Percentiles rank a stretch among this genome's conserved stretches.
Conservation (phyloP, 345 rosid genomes). For the Gossypium bickii region DNA sequence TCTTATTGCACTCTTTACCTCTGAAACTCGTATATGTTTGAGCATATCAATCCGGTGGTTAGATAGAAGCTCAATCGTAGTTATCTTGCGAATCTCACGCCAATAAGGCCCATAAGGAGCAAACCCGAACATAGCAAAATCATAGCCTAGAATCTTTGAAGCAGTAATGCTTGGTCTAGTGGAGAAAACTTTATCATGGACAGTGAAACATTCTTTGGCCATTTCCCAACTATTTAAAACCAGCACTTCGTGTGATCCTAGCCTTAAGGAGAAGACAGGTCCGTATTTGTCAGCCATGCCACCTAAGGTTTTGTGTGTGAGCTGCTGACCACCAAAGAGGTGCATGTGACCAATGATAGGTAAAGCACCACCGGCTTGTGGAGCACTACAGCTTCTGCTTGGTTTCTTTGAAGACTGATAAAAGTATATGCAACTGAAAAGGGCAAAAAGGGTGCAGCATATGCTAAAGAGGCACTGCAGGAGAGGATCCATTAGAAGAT, state of each 20-base stretch:
- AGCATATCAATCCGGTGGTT: slow-evolving; percentile 29
- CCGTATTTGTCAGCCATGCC: slow-evolving; percentile 37
- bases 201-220: slow-evolving; percentile 29
- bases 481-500: no score
- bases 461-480: neutral
- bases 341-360: slow-evolving; percentile 42
- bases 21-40: slow-evolving; percentile 23
- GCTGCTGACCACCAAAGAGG: slow-evolving; percentile 21
- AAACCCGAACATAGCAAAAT: slow-evolving; percentile 38
- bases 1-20: slow-evolving; percentile 17
- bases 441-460: neutral
- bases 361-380: slow-evolving; percentile 29
- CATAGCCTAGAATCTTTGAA: slow-evolving; percentile 28
- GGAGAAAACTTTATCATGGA: slow-evolving; percentile 30
- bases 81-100: slow-evolving; percentile 37
- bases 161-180: slow-evolving; percentile 24
- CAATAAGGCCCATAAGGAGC: slow-evolving; percentile 40
- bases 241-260: slow-evolving; percentile 27
- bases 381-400: slow-evolving; percentile 11
- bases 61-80: slow-evolving; percentile 29
- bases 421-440: slow-evolving; percentile 14
- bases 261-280: slow-evolving; percentile 24
- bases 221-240: slow-evolving; percentile 30
- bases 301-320: slow-evolving; percentile 22
- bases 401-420: slow-evolving; percentile 18